Conservation (phyloP, 176 grass and related monocot genomes). For the Olyra latifolia region DNA sequence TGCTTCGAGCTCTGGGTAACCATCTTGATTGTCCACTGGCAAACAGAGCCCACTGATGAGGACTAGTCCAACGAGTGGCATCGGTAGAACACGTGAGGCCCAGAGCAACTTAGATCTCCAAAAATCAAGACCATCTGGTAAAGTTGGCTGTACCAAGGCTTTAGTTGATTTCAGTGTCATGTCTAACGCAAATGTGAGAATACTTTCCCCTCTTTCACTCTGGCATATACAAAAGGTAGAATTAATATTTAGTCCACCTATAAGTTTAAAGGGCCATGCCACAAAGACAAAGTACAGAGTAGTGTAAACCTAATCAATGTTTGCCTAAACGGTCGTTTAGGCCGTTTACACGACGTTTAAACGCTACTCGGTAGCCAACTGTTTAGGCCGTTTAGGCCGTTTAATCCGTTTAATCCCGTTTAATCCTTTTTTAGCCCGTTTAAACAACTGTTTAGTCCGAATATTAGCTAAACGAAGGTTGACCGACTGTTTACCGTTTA, state of each 20-base stretch:
- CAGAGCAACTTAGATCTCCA: conserved; percentile 82
- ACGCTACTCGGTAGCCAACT: no score
- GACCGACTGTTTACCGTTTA: no score
- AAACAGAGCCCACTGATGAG: conserved; percentile 74
- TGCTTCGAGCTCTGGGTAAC: conserved; percentile 65
- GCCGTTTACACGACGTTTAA: no score
- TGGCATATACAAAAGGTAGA: conserved; percentile 20
- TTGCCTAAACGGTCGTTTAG: no score
- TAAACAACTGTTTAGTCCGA: no score
- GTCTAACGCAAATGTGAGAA: conserved; percentile 64
- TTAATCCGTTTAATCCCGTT: no score
- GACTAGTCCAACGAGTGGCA: conserved; percentile 78
- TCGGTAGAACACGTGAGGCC: conserved; percentile 77
- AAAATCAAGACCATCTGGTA: conserved; percentile 60
- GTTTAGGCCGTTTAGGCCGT: no score
- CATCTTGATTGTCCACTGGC: conserved; percentile 48
- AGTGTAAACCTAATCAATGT: no score
- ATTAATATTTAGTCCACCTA: neutral
- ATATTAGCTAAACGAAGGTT: no score
- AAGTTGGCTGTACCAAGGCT: conserved; percentile 59
- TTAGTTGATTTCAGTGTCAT: conserved; percentile 71
- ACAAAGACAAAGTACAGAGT: conserved; percentile 17
- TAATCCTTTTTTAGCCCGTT: no score
- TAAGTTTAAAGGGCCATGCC: neutral
- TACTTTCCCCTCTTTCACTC: conserved; percentile 83